Conservation (phyloP, 192 early-diverging fungal genomes). For the Podila epicladia region DNA sequence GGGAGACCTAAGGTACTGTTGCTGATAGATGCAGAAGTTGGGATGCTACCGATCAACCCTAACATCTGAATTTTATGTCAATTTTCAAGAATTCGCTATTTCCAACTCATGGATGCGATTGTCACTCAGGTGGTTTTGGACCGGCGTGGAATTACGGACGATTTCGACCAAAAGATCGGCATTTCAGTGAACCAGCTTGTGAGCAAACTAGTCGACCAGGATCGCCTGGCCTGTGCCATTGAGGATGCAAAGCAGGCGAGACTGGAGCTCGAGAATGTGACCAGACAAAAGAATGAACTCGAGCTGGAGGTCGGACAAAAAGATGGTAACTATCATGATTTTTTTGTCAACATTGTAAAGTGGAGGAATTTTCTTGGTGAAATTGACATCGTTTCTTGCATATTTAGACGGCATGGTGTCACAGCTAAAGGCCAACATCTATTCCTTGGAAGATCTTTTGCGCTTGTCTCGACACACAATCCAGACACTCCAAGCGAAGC, state of each 20-base stretch:
- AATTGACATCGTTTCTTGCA: too few relatives aligned
- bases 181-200: slow-evolving; percentile 75
- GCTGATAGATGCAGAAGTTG: background rate
- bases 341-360: background rate
- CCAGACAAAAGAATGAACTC: slow-evolving; percentile 75
- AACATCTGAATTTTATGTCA: background rate
- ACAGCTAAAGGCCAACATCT: slow-evolving; percentile 74
- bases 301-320: slow-evolving; percentile 78
- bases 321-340: slow-evolving; percentile 52
- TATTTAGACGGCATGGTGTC: slow-evolving; percentile 63
- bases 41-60: background rate
- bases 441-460: slow-evolving; percentile 74
- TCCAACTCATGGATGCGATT: slow-evolving; percentile 81
- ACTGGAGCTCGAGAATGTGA: slow-evolving; percentile 72
- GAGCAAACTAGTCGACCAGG: slow-evolving; percentile 82
- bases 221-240: slow-evolving; percentile 71
- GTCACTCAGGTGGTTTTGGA: slow-evolving; percentile 84
- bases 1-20: slow-evolving; percentile 59
- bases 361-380: too few relatives aligned
- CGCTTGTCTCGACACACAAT: slow-evolving; percentile 85
- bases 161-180: slow-evolving; percentile 69
- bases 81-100: slow-evolving; percentile 70
- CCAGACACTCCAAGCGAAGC: slow-evolving; percentile 74
- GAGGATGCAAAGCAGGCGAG: slow-evolving; percentile 73
- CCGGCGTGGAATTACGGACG: slow-evolving; percentile 66